Base-by-base conservation (phyloP, 148 eudicot species). In the Chenopodium formosanum region DNA sequence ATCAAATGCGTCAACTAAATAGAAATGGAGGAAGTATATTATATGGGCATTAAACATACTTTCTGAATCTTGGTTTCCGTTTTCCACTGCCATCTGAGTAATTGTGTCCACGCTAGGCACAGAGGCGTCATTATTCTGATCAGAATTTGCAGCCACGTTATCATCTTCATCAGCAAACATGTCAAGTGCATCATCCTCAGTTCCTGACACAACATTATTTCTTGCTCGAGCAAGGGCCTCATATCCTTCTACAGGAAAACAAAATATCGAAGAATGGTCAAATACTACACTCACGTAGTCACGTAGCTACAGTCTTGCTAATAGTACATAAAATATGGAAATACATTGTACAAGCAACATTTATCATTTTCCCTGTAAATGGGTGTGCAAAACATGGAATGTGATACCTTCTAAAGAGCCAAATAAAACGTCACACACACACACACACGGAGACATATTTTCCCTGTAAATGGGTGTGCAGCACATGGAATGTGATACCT, bases 151-250 rank as follows among this genome's bases (percentile, higher is more conserved):
- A 71, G 85, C 77, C 66, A 76, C 82, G 50, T 80, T 81, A 40
- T 77, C 88, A 85, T 91, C 92, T 72, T 92, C 94, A 77, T 89
- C 99, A 20, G 90, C 97, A 86, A 95, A 95, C 93, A 95, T 95
- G 83, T 95, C 99, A 83, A 91, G 80, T 67, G 71, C 81, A 81
- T 92, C 97, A 78, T 83, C 88, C 73, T 47, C 89, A 65, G 83
- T 72, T 50, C 8, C 79, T n/a, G 85, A 71, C 14, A 53, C 69
- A 25, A 10, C 81, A 83, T 76, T 80, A 71, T 85, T 89, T 85
- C 90, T 94, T 70, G 92, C 90, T 68, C 86, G 90, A 58, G 88
- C 92, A 80, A 95, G 82, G 83, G 87, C 90, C 84, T 95, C 99
- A 78, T 91, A 95, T 86, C 99, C 99, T 84, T 94, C 99, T 95